Evolutionary conservation across 345 rosid species (phyloP).

Genomic region (Populus alba): DNA sequence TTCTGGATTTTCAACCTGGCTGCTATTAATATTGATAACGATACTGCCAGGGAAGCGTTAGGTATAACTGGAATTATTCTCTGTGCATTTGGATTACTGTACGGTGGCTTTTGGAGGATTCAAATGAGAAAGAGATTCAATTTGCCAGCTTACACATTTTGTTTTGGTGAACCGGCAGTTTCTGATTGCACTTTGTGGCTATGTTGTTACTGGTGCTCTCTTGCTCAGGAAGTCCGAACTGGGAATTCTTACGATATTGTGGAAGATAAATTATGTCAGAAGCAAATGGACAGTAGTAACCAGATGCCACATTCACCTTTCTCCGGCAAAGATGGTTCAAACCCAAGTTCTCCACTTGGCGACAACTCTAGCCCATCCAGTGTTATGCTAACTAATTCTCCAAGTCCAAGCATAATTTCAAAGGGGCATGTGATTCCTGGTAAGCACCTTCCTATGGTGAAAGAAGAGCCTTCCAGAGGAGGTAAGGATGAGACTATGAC

Average conservation of each 20-base stretch:
- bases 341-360: constrained; percentile 35
- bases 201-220: constrained; percentile 87
- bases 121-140: constrained; percentile 85
- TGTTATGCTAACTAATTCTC: constrained; percentile 26
- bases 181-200: constrained; percentile 81
- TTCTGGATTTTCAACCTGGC: constrained; percentile 91
- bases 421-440: constrained; percentile 43
- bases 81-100: constrained; percentile 75
- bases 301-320: constrained; percentile 39
- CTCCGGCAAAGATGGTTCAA: constrained; percentile 50
- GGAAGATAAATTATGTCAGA: constrained; percentile 52
- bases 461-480: constrained; percentile 35
- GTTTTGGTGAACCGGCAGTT: constrained; percentile 50
- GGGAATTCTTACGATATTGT: constrained; percentile 65
- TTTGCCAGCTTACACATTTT: constrained; percentile 69
- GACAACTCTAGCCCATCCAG: constrained; percentile 33
- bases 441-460: constrained; percentile 42
- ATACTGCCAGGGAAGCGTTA: constrained; percentile 56
- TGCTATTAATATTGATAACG: constrained; percentile 69
- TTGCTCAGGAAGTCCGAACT: constrained; percentile 90
- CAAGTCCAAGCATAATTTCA: constrained; percentile 47
- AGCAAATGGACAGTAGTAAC: constrained; percentile 19
- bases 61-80: constrained; percentile 69
- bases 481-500: constrained; percentile 50
- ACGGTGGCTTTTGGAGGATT: constrained; percentile 97